These are phyloP conservation scores for Backusella circina DNA, from an alignment of 192 early-diverging fungal species.

Conservation along the genomic window DNA sequence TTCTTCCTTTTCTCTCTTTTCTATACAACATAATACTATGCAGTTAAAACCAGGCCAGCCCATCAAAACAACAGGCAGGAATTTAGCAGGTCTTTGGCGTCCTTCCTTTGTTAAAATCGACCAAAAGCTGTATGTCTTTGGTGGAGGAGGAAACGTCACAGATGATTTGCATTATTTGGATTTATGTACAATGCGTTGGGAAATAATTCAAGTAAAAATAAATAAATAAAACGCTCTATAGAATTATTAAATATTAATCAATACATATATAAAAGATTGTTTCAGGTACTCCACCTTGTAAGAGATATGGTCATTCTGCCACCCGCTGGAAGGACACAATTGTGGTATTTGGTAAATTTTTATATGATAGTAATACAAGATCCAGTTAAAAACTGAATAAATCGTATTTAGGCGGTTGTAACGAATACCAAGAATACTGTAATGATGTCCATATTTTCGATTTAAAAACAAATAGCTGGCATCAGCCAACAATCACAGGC, in stretches of 20 bases:
- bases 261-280: not conserved
- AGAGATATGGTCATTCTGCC: constrained; percentile 57
- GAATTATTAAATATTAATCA: not conserved
- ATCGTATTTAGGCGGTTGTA: constrained; percentile 41
- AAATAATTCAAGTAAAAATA: constrained; percentile 39
- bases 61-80: constrained; percentile 46
- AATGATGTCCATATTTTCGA: constrained; percentile 60
- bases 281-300: constrained; percentile 45
- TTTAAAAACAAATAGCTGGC: constrained; percentile 48
- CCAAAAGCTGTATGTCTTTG: constrained; percentile 50
- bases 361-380: not conserved
- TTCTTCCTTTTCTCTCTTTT: not conserved
- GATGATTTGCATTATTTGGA: constrained; percentile 55
- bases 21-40: not conserved
- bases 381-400: not conserved
- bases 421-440: constrained; percentile 47
- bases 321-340: constrained; percentile 51
- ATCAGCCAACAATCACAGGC: constrained; percentile 46
- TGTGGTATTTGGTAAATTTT: constrained; percentile 45
- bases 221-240: not conserved
- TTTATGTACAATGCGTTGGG: constrained; percentile 46
- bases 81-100: constrained; percentile 51
- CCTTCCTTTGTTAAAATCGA: constrained; percentile 51
- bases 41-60: constrained; percentile 39
- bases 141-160: constrained; percentile 53